Evolutionary conservation across 177 flowering plant species (phyloP).

Genomic region (Vitis hybrid): DNA sequence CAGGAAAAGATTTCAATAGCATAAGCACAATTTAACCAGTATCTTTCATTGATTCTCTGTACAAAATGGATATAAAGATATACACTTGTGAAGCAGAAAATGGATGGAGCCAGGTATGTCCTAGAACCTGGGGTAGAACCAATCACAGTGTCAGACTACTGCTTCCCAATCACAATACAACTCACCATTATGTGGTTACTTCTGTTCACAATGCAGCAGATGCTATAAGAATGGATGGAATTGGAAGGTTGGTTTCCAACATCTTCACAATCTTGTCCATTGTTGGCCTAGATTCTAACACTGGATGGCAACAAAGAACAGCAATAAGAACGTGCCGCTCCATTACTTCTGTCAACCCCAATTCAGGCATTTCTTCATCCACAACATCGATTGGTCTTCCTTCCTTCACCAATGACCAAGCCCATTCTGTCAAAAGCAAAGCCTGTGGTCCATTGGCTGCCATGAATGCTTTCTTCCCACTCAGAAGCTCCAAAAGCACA

Average conservation of each 20-base stretch:
- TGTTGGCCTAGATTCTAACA: conserved; percentile 21
- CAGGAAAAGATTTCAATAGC: too few relatives aligned
- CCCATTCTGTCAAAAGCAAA: conserved; percentile 25
- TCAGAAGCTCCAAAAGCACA: conserved; percentile 30
- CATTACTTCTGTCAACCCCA: conserved; percentile 11
- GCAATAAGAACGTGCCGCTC: conserved; percentile 7
- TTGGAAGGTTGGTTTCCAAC: conserved; percentile 9
- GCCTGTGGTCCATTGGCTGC: neutral
- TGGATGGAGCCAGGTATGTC: too few relatives aligned
- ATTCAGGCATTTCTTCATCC: conserved; percentile 19
- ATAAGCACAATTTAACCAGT: too few relatives aligned
- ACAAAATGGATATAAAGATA: too few relatives aligned
- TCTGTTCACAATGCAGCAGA: neutral
- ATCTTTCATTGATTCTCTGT: too few relatives aligned
- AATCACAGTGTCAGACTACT: too few relatives aligned
- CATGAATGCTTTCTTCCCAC: conserved; percentile 26
- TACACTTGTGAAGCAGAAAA: too few relatives aligned
- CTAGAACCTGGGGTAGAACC: too few relatives aligned
- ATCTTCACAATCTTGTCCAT: conserved; percentile 29
- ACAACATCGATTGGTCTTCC: conserved; percentile 18
- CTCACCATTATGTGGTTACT: neutral
- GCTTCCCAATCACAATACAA: too few relatives aligned
- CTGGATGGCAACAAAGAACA: conserved; percentile 23
- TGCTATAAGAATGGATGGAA: conserved; percentile 8
- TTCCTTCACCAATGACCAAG: conserved; percentile 22